Percentiles rank a stretch among this genome's conserved stretches.
phyloP scores from a whole-genome alignment of 2,329 filamentous ascomycete species.

The Cladosporium oxysporum region DNA sequence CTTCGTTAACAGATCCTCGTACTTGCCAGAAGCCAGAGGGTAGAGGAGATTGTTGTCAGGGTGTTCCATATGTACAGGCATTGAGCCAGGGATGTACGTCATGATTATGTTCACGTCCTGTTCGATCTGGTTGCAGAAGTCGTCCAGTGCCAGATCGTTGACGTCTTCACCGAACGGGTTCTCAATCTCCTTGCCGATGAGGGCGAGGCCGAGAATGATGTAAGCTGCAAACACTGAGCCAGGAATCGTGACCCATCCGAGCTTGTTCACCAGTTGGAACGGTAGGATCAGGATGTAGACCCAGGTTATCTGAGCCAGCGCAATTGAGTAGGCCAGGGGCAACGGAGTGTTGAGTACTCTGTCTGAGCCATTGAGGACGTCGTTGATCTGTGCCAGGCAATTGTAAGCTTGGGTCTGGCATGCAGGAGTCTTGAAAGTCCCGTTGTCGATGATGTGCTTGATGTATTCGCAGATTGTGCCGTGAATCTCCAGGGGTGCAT shows the following conservation, averaged over 20 bases:
- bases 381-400: constrained; percentile 65
- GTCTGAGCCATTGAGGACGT: constrained; percentile 71
- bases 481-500: constrained; percentile 80
- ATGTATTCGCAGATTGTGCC: constrained; percentile 69
- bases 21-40: neutral
- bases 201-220: constrained; percentile 76
- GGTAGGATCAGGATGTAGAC: constrained; percentile 78
- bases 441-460: constrained; percentile 60
- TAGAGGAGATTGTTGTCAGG: neutral
- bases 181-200: constrained; percentile 79
- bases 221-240: constrained; percentile 69
- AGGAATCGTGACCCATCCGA: constrained; percentile 76
- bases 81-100: neutral
- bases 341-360: constrained; percentile 80
- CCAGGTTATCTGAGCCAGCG: constrained; percentile 84
- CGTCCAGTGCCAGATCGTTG: constrained; percentile 76
- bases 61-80: neutral
- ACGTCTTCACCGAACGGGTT: constrained; percentile 83
- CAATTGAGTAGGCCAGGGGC: constrained; percentile 79
- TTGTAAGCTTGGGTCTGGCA: constrained; percentile 61
- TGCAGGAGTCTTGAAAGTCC: constrained; percentile 58
- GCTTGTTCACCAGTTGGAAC: constrained; percentile 69
- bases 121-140: constrained; percentile 73
- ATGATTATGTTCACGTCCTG: constrained; percentile 62
- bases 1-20: neutral